Evolutionary conservation across 257 asterid species (phyloP).

Genomic region (Ilex aquifolium): DNA sequence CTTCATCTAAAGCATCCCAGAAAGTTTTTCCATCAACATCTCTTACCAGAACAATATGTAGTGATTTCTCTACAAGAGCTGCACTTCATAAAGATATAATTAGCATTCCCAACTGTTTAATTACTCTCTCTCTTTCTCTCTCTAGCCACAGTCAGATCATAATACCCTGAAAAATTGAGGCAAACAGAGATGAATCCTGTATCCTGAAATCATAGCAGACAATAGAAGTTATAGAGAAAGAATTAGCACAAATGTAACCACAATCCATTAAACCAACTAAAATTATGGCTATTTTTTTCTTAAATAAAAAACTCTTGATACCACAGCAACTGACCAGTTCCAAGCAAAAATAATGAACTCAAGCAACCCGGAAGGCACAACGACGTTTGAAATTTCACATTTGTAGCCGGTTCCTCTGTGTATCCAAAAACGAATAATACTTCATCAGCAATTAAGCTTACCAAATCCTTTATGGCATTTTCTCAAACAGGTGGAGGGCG

Average conservation of each 20-base stretch:
- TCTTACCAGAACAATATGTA: slow-evolving; percentile 73
- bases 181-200: slow-evolving; percentile 55
- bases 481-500: too few relatives aligned
- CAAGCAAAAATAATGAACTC: slow-evolving; percentile 54
- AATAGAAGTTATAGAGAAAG: slow-evolving; percentile 5
- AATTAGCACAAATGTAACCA: too few relatives aligned
- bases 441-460: too few relatives aligned
- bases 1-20: slow-evolving; percentile 91
- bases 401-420: slow-evolving; percentile 70
- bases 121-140: background rate
- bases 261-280: too few relatives aligned
- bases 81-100: slow-evolving; percentile 28
- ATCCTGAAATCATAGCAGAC: slow-evolving; percentile 39
- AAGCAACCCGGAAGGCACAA: slow-evolving; percentile 71
- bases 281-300: too few relatives aligned
- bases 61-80: slow-evolving; percentile 76
- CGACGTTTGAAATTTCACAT: slow-evolving; percentile 64
- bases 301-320: background rate
- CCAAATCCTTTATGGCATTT: too few relatives aligned
- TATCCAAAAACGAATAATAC: slow-evolving; percentile 16
- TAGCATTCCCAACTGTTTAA: background rate
- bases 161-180: slow-evolving; percentile 60
- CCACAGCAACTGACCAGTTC: slow-evolving; percentile 55
- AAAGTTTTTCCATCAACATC: slow-evolving; percentile 88
- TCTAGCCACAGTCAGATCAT: slow-evolving; percentile 4